A percentile compares a stretch with the other conserved stretches of the same genome.
Conservation (phyloP, 305 asterid genomes). For the Petunia hybrid region DNA sequence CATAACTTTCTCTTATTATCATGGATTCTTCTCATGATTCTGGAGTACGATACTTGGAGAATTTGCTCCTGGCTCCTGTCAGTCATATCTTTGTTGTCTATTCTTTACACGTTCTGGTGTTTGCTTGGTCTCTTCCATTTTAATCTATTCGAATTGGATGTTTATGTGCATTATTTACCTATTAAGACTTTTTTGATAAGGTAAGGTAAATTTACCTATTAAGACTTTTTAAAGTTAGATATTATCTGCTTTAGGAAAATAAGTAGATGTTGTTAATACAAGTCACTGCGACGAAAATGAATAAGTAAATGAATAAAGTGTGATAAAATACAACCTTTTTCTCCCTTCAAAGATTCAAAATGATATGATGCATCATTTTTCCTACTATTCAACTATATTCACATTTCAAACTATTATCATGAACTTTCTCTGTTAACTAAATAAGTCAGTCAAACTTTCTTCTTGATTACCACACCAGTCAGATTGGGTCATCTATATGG, state of each 20-base stretch:
- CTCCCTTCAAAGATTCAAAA: background rate
- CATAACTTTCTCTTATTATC: conserved; percentile 7
- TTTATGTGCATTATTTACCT: background rate
- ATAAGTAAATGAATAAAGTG: background rate
- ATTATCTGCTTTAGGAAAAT: background rate
- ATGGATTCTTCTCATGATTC: conserved; percentile 20
- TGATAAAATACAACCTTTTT: background rate
- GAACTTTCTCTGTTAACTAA: background rate
- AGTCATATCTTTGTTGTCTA: background rate
- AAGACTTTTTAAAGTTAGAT: background rate
- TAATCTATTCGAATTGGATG: conserved; percentile 1
- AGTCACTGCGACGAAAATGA: background rate
- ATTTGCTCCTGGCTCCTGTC: background rate
- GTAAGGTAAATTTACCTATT: too few relatives aligned
- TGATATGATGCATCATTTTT: background rate
- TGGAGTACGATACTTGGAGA: background rate
- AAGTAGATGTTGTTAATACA: background rate
- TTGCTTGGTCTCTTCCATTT: conserved; percentile 14
- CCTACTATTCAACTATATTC: background rate
- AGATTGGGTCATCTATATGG: background rate
- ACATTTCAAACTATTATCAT: conserved; percentile 9
- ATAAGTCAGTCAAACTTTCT: background rate
- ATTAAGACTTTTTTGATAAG: too few relatives aligned
- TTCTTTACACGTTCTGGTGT: background rate
- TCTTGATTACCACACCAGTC: background rate